Percentiles rank a stretch among this genome's conserved stretches.
phyloP scores from a whole-genome alignment of 371 early-diverging fungal species.

The Lichtheimia hyalospora region DNA sequence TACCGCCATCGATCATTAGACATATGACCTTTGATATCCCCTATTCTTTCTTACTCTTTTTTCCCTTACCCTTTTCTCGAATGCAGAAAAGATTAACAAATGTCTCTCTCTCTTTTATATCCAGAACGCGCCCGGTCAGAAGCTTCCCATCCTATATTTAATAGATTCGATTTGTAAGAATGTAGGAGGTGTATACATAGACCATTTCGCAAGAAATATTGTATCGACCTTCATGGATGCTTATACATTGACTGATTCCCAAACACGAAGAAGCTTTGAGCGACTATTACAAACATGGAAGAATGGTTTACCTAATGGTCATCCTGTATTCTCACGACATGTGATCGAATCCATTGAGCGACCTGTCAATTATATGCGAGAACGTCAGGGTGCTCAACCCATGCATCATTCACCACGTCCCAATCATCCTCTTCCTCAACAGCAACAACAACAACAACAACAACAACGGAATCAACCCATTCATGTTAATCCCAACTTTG shows the following conservation, averaged over 20 bases:
- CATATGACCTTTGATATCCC: neutral
- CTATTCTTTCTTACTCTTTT: neutral
- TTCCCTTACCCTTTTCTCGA: constrained; percentile 4
- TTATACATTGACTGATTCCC: constrained; percentile 65
- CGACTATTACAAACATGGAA: constrained; percentile 84
- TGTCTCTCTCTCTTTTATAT: constrained; percentile 5
- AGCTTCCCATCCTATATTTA: constrained; percentile 87
- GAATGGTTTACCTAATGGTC: constrained; percentile 61
- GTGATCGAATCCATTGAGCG: constrained; percentile 60
- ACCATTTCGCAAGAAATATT: constrained; percentile 71
- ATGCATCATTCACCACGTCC: neutral
- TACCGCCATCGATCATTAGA: neutral
- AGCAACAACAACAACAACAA: constrained; percentile 13
- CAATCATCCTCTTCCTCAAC: constrained; percentile 8
- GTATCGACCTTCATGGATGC: constrained; percentile 70
- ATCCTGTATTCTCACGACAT: constrained; percentile 61
- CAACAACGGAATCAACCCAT: constrained; percentile 24
- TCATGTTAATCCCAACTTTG: constrained; percentile 65
- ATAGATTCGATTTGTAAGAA: constrained; percentile 94
- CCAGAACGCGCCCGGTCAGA: constrained; percentile 74
- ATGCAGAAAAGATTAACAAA: constrained; percentile 1
- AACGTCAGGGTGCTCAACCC: constrained; percentile 23
- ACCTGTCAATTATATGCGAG: constrained; percentile 41
- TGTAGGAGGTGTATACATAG: constrained; percentile 76
- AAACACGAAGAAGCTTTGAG: constrained; percentile 66